Percentiles rank a stretch among this genome's conserved stretches.
These are phyloP conservation scores for Chaetomium globosum DNA, from an alignment of 2,329 filamentous ascomycete species.

Conservation along the genomic window DNA sequence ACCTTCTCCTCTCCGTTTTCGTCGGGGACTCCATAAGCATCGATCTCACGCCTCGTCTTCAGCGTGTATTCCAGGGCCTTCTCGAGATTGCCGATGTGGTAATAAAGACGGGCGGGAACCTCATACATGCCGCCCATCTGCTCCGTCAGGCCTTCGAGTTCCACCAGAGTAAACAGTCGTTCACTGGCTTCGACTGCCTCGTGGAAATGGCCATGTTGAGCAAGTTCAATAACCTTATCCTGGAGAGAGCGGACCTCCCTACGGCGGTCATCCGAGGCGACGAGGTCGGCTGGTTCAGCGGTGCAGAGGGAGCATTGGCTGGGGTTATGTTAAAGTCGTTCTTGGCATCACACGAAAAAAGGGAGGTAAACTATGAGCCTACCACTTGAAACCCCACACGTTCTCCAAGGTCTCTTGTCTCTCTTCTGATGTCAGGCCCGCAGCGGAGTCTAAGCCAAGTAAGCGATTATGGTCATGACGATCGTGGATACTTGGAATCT, in stretches of 20 bases:
- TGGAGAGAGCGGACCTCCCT: conserved; percentile 21
- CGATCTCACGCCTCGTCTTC: conserved; percentile 24
- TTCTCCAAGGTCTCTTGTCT: conserved; percentile 26
- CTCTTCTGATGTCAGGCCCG: conserved; percentile 25
- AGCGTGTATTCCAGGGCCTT: conserved; percentile 30
- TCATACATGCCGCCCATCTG: conserved; percentile 33
- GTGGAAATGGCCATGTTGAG: conserved; percentile 29
- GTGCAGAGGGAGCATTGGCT: conserved; percentile 33
- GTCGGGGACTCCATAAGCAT: conserved; percentile 26
- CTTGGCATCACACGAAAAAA: not conserved
- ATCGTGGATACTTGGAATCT: too few species aligned
- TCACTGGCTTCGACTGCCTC: conserved; percentile 26
- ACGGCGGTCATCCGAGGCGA: conserved; percentile 25
- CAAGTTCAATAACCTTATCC: conserved; percentile 24
- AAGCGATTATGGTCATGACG: too few species aligned
- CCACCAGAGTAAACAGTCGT: conserved; percentile 27
- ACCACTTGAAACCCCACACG: conserved; percentile 35
- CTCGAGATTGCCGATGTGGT: conserved; percentile 32
- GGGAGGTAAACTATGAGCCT: not conserved
- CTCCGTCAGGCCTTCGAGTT: conserved; percentile 29
- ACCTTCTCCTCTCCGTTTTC: conserved; percentile 21
- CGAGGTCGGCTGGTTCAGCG: conserved; percentile 5
- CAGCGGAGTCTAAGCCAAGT: conserved; percentile 30
- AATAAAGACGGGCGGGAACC: conserved; percentile 32
- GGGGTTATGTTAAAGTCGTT: not conserved